Percentiles rank a stretch among this genome's conserved stretches.
Conservation (phyloP, 1,284 basidiomycete genomes). For the Boletus mariae region DNA sequence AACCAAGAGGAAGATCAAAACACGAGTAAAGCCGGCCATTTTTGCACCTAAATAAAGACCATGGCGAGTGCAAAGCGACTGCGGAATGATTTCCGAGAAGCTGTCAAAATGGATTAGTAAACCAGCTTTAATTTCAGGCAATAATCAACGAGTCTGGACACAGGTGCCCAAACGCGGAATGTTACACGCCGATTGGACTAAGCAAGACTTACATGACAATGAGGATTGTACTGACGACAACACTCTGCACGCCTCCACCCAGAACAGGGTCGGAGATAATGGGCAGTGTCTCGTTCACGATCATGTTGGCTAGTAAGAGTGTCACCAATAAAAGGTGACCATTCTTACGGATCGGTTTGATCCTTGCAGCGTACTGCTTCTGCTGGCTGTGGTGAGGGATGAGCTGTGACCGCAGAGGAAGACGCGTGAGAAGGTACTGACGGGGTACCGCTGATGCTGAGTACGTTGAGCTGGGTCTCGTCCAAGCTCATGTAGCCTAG, state of each 20-base stretch:
- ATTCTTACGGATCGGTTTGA: slow-evolving; percentile 83
- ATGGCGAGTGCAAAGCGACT: slow-evolving; percentile 87
- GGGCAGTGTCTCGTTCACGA: slow-evolving; percentile 88
- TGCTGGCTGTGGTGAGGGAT: slow-evolving; percentile 51
- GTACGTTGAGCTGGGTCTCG: slow-evolving; percentile 86
- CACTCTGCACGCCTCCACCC: slow-evolving; percentile 79
- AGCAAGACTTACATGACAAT: slow-evolving; percentile 72
- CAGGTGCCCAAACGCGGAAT: neutral
- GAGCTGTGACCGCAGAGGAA: neutral
- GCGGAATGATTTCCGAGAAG: slow-evolving; percentile 89
- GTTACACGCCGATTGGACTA: neutral
- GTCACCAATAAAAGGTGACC: slow-evolving; percentile 83
- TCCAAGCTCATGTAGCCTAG: slow-evolving; percentile 92
- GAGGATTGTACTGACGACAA: slow-evolving; percentile 79
- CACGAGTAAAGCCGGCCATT: slow-evolving; percentile 76
- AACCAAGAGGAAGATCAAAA: slow-evolving; percentile 69
- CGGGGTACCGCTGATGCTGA: slow-evolving; percentile 81
- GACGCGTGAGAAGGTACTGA: slow-evolving; percentile 36
- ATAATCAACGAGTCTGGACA: neutral
- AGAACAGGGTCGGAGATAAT: slow-evolving; percentile 87
- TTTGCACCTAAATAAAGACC: slow-evolving; percentile 90
- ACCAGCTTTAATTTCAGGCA: neutral
- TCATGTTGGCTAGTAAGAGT: slow-evolving; percentile 83
- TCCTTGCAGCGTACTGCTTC: slow-evolving; percentile 77
- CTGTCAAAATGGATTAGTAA: slow-evolving; percentile 36